Percentiles rank a stretch among this genome's conserved stretches.
Conservation (phyloP, 768 basidiomycete species). For the Gymnopilus dilepis region DNA sequence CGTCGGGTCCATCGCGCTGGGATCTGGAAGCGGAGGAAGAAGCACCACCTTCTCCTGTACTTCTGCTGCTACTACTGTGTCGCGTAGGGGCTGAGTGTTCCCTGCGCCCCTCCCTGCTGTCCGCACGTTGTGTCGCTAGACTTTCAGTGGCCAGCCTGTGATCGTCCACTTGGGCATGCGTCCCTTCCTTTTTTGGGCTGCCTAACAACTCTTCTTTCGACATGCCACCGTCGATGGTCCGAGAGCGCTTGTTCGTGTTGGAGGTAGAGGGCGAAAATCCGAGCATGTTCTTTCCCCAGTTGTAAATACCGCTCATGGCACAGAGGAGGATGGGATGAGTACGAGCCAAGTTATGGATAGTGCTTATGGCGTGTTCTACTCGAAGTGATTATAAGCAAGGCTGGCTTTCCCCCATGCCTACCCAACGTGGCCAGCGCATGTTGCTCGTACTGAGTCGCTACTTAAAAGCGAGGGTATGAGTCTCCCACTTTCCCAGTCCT, state of each 20-base stretch:
- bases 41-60: neutral
- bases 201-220: neutral
- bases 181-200: neutral
- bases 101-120: neutral
- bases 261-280: neutral
- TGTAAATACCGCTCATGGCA: neutral
- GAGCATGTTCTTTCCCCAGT: neutral
- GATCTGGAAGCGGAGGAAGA: neutral
- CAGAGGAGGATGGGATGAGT: neutral
- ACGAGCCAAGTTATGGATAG: too few relatives aligned
- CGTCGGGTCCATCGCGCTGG: neutral
- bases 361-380: neutral
- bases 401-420: constrained; percentile 11
- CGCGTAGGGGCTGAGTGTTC: neutral
- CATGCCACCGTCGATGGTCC: neutral
- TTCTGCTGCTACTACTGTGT: neutral
- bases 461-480: neutral
- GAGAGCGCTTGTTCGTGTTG: neutral
- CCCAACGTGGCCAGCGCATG: constrained; percentile 24
- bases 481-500: neutral
- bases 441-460: neutral
- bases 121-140: neutral
- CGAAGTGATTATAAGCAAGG: neutral
- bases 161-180: neutral
- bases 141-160: neutral